These are phyloP conservation scores for Chrysanthemum makinoi DNA, from an alignment of 129 eudicot species.

Conservation along the genomic window DNA sequence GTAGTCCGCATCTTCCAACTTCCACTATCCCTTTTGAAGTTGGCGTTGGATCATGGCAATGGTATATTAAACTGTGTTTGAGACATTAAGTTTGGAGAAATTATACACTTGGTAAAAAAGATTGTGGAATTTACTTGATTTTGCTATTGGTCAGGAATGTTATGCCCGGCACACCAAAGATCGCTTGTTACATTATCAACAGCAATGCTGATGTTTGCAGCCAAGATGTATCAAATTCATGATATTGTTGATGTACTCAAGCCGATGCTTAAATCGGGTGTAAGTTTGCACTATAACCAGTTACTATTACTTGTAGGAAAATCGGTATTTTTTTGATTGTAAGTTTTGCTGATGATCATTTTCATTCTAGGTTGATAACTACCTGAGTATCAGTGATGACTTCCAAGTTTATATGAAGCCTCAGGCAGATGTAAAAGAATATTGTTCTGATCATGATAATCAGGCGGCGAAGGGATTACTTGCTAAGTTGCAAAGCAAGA, in stretches of 20 bases:
- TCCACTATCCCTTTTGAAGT: slow-evolving; percentile 69
- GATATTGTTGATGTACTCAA: slow-evolving; percentile 52
- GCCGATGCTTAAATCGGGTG: slow-evolving; percentile 57
- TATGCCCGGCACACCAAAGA: slow-evolving; percentile 73
- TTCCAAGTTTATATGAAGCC: slow-evolving; percentile 78
- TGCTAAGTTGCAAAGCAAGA: slow-evolving; percentile 45
- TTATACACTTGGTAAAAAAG: not conserved
- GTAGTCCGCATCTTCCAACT: slow-evolving; percentile 86
- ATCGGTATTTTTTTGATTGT: not conserved
- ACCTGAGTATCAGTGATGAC: slow-evolving; percentile 72
- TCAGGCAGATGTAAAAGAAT: slow-evolving; percentile 51
- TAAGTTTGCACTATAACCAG: slow-evolving; percentile 38
- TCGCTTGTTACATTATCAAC: slow-evolving; percentile 66
- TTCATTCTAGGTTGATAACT: slow-evolving; percentile 66
- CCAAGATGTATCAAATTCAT: slow-evolving; percentile 72
- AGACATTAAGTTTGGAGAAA: not conserved
- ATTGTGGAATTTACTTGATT: slow-evolving; percentile 5
- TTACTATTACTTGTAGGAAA: not conserved
- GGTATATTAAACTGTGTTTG: slow-evolving; percentile 41
- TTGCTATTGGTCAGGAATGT: slow-evolving; percentile 45
- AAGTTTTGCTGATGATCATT: slow-evolving; percentile 5
- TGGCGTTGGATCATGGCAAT: slow-evolving; percentile 49
- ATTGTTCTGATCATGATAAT: slow-evolving; percentile 64
- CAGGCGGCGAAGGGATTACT: slow-evolving; percentile 52
- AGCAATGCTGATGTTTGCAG: slow-evolving; percentile 83